These are phyloP conservation scores for Magnolia sinica DNA, from an alignment of 164 flowering plant species.

Conservation along the genomic window DNA sequence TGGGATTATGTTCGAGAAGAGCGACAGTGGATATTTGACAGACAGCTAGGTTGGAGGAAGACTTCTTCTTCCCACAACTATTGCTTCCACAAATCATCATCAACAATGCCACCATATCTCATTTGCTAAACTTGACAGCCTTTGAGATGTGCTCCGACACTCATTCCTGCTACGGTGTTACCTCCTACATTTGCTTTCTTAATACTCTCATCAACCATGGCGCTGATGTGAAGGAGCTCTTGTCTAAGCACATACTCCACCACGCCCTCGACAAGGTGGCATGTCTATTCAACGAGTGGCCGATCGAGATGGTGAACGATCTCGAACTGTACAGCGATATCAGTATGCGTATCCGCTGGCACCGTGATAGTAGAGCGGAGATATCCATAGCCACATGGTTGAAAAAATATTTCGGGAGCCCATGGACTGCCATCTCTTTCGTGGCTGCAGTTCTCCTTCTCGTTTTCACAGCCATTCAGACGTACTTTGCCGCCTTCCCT, in stretches of 20 bases:
- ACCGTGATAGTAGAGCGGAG: not conserved
- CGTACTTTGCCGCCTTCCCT: not conserved
- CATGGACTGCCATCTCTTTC: slow-evolving; percentile 3
- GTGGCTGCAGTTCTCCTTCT: not conserved
- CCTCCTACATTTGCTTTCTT: slow-evolving; percentile 19
- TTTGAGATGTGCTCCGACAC: not conserved
- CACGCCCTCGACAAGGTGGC: slow-evolving; percentile 23
- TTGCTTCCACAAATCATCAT: not conserved
- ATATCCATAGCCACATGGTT: slow-evolving; percentile 3
- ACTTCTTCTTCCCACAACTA: not conserved
- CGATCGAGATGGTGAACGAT: slow-evolving; percentile 9
- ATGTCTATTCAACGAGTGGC: slow-evolving; percentile 18
- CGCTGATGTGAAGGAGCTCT: not conserved
- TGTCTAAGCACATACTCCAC: not conserved
- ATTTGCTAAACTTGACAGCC: slow-evolving; percentile 4
- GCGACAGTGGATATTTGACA: not conserved
- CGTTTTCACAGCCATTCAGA: not conserved
- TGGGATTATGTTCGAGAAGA: slow-evolving; percentile 3
- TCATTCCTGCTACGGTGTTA: not conserved
- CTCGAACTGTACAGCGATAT: not conserved
- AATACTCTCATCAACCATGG: slow-evolving; percentile 4
- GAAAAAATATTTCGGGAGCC: not conserved
- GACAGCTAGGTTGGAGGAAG: not conserved
- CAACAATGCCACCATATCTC: not conserved
- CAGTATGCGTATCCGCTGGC: not conserved